Percentiles rank a stretch among this genome's conserved stretches.
These are phyloP conservation scores for Mortierella sp. DNA, from an alignment of 371 early-diverging fungal genomes.

Conservation along the genomic window DNA sequence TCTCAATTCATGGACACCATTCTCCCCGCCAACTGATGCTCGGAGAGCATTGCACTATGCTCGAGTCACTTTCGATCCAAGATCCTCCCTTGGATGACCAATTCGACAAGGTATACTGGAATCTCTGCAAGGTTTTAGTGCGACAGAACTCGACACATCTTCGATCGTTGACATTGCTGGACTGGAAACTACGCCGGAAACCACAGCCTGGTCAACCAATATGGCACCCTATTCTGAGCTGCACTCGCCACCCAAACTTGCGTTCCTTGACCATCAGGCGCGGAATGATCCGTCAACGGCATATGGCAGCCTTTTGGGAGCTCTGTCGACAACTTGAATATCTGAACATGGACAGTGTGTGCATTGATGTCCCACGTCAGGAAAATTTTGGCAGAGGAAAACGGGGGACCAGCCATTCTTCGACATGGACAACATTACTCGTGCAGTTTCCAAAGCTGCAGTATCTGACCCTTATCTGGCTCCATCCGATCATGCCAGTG, in stretches of 20 bases:
- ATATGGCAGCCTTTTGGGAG: conserved; percentile 12
- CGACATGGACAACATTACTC: background rate
- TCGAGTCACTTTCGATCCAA: background rate
- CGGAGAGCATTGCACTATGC: background rate
- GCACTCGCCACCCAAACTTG: background rate
- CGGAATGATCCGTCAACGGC: conserved; percentile 6
- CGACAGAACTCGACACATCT: background rate
- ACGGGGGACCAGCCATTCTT: background rate
- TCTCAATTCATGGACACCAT: background rate
- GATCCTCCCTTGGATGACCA: background rate
- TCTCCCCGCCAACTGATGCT: background rate
- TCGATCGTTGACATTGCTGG: background rate
- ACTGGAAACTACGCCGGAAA: background rate
- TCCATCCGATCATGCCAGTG: background rate
- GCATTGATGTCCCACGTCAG: too few relatives aligned
- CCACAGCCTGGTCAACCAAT: background rate
- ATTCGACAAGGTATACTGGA: background rate
- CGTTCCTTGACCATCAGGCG: conserved; percentile 1
- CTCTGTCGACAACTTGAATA: conserved; percentile 1
- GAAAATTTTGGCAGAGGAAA: too few relatives aligned
- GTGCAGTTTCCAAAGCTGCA: conserved; percentile 14
- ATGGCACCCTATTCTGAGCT: background rate
- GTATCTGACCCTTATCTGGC: background rate
- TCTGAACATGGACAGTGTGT: background rate
- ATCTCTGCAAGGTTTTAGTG: background rate